A percentile compares a stretch with the other conserved stretches of the same genome.
These are phyloP conservation scores for Yamadazyma siamensis DNA, from an alignment of 1,139 yeast species.

Conservation along the genomic window DNA sequence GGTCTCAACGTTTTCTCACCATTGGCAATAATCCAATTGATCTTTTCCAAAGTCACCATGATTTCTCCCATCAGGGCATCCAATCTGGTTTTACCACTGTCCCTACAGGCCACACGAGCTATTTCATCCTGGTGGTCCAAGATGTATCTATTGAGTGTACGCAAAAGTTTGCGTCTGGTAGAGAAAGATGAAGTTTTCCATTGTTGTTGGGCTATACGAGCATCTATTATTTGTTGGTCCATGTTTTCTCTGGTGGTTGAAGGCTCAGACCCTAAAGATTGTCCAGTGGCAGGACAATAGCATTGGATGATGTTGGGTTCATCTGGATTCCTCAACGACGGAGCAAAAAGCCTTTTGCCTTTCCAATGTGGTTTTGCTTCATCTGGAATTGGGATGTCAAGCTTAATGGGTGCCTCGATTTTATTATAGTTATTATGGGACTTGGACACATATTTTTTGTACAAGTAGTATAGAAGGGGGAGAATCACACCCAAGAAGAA, in stretches of 20 bases:
- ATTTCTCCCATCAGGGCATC: slow-evolving; percentile 97
- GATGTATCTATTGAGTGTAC: slow-evolving; percentile 68
- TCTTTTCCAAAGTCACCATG: slow-evolving; percentile 87
- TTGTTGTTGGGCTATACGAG: slow-evolving; percentile 54
- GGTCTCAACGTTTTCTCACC: slow-evolving; percentile 73
- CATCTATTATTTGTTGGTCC: slow-evolving; percentile 56
- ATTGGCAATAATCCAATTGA: slow-evolving; percentile 82
- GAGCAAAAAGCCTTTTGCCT: slow-evolving; percentile 71
- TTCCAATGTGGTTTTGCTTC: slow-evolving; percentile 93
- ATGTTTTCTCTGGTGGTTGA: slow-evolving; percentile 67
- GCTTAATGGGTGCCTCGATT: slow-evolving; percentile 44
- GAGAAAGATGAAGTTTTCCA: slow-evolving; percentile 61
- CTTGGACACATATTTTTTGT: slow-evolving; percentile 35
- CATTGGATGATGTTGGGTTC: slow-evolving; percentile 73
- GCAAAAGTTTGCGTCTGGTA: slow-evolving; percentile 65
- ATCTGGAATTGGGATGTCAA: slow-evolving; percentile 65
- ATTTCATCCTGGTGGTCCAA: slow-evolving; percentile 80
- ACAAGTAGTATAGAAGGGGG: slow-evolving; percentile 36
- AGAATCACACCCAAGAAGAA: slow-evolving; percentile 41
- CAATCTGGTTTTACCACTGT: slow-evolving; percentile 91
- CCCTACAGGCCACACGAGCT: slow-evolving; percentile 91
- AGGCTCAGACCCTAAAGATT: slow-evolving; percentile 67
- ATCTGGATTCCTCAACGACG: slow-evolving; percentile 46
- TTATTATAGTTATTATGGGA: slow-evolving; percentile 43
- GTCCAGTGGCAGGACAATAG: slow-evolving; percentile 96